Base-by-base conservation (phyloP, 2,329 filamentous ascomycete species). In the Ilyonectria sp. region DNA sequence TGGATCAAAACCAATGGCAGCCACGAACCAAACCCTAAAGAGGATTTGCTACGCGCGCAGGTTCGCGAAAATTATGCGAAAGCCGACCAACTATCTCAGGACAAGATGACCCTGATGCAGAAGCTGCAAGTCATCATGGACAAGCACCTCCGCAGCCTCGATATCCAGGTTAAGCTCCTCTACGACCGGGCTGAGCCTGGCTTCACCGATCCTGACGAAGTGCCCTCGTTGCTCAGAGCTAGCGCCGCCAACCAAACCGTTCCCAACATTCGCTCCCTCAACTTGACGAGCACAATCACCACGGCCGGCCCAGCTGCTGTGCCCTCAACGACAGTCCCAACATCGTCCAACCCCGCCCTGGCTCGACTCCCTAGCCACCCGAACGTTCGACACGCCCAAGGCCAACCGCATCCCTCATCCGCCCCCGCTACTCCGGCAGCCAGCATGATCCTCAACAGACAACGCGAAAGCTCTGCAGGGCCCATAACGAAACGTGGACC, bases 1-100 rank as follows among this genome's bases (percentile, higher is more conserved):
- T 95, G 91, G 85, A 93, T 95, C 79, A 93, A 93, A 75, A 83
- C 88, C 19, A 92, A 95, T 73, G 92, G 92, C 70, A 93, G 92
- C 75, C 89, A 93, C 74, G 86, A 90, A 58, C 85, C 86, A 35
- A 94, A 95, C 74, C 92, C 93, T 0, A 93, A 93, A 76, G 93
- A 97, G 81, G 90, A 92, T 13, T 80, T 85, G 15, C 87, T 93
- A 75, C 87, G 89, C 60, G 87, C 89, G 54, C 86, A 88, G 60
- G 92, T 95, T 72, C 82, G 86, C 61, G 90, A 93, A 68, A 91
- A 90, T 75, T 95, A 88, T 75, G 86, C 87, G 68, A 88, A 87
- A 71, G 92, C 92, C 60, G 90, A 94, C 69, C 85, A 90, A 67
- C 82, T 96, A 37, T 90, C 94, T 64, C 87, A 90, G 60, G 93